These are phyloP conservation scores for Apiotrichum montevideense DNA, from an alignment of 1,284 basidiomycete species.

Conservation along the genomic window DNA sequence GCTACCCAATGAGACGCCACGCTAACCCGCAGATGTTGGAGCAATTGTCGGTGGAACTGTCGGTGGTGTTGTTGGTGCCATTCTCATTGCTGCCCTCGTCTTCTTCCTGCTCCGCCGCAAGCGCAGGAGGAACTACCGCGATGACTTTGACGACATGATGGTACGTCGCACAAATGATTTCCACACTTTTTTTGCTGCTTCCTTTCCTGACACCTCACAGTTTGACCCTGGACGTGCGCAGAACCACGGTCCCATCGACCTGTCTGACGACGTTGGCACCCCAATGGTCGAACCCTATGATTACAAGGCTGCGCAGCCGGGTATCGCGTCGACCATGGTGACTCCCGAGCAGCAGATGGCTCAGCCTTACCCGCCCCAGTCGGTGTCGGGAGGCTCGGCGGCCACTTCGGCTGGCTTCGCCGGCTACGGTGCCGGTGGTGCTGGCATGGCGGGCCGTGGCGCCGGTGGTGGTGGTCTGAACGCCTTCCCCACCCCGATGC, in stretches of 20 bases:
- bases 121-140: conserved; percentile 33
- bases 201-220: conserved; percentile 16
- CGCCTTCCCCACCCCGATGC: conserved; percentile 3
- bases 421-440: conserved; percentile 31
- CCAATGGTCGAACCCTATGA: conserved; percentile 42
- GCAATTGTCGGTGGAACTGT: conserved; percentile 46
- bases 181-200: too few species aligned
- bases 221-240: conserved; percentile 39
- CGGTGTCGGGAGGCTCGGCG: conserved; percentile 28
- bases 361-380: conserved; percentile 2
- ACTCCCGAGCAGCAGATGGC: conserved; percentile 19
- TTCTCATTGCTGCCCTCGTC: conserved; percentile 27
- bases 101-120: conserved; percentile 35
- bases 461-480: not conserved
- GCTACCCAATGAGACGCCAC: too few species aligned
- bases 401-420: conserved; percentile 36
- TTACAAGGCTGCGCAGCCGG: conserved; percentile 13
- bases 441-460: not conserved
- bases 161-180: conserved; percentile 11
- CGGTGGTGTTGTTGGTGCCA: conserved; percentile 42
- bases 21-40: conserved; percentile 26
- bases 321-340: conserved; percentile 29
- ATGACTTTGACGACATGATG: conserved; percentile 48
- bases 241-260: conserved; percentile 38
- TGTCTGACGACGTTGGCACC: conserved; percentile 32